phyloP scores from a whole-genome alignment of 148 eudicot species.

The Pouteria glomerata region DNA sequence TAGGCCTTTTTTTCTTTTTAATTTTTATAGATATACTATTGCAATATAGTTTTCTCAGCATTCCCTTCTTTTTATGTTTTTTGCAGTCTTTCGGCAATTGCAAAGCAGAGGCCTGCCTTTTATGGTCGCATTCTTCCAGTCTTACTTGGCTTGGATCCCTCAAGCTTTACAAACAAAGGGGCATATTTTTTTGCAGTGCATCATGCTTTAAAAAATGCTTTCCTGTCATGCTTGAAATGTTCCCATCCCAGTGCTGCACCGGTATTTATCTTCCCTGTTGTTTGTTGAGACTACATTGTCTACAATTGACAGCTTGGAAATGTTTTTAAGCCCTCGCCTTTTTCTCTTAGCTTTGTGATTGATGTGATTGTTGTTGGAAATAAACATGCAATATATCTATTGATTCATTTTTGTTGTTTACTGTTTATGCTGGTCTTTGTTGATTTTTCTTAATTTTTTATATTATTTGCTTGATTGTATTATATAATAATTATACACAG shows the following conservation, averaged over 20 bases:
- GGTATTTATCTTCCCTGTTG: slow-evolving; percentile 37
- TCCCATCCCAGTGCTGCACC: slow-evolving; percentile 90
- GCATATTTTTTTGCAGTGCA: slow-evolving; percentile 65
- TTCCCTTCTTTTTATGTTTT: slow-evolving; percentile 12
- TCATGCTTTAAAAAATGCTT: slow-evolving; percentile 83
- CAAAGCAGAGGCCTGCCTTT: slow-evolving; percentile 84
- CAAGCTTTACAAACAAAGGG: slow-evolving; percentile 56
- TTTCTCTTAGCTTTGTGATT: slow-evolving; percentile 4
- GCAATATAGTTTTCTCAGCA: not conserved
- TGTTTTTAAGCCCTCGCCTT: not conserved
- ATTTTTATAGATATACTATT: slow-evolving; percentile 1
- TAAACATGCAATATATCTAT: not conserved
- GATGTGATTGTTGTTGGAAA: not conserved
- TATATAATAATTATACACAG: not conserved
- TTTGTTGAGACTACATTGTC: not conserved
- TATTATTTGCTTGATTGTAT: not conserved
- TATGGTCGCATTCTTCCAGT: slow-evolving; percentile 96
- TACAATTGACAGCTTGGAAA: not conserved
- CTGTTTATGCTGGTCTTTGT: too few relatives aligned
- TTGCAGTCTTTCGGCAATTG: slow-evolving; percentile 78
- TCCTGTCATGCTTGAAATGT: slow-evolving; percentile 76
- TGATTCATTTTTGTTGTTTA: too few relatives aligned
- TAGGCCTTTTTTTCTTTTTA: not conserved
- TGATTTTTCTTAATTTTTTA: not conserved
- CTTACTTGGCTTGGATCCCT: slow-evolving; percentile 77